Evolutionary conservation across 495 filamentous ascomycete species (phyloP).

Genomic region (Articulospora tetracladia): DNA sequence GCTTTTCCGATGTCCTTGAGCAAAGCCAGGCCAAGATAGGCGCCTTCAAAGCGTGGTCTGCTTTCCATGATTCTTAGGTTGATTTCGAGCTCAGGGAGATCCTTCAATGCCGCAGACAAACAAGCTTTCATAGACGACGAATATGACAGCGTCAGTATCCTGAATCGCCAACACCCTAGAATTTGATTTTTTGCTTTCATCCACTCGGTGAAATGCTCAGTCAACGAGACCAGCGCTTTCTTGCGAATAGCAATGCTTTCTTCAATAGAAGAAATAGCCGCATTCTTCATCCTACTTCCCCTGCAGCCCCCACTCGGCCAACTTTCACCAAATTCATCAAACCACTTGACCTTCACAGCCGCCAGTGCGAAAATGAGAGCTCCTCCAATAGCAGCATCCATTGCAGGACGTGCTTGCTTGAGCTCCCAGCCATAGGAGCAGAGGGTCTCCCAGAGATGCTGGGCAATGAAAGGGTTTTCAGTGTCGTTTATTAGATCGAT

Average conservation of each 20-base stretch:
- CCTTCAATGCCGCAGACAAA: neutral
- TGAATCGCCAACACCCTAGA: neutral
- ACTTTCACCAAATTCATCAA: neutral
- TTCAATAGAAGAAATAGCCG: neutral
- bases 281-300: neutral
- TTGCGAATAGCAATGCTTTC: neutral
- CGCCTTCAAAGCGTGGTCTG: neutral
- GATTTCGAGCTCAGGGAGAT: neutral
- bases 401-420: neutral
- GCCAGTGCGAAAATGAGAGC: neutral
- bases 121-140: neutral
- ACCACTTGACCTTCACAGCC: neutral
- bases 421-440: neutral
- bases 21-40: neutral
- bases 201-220: neutral
- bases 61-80: neutral
- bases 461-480: neutral
- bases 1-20: neutral
- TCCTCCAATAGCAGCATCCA: neutral
- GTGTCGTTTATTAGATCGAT: neutral
- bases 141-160: neutral
- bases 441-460: neutral
- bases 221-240: neutral
- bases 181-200: neutral
- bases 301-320: neutral